Evolutionary conservation across 2,329 filamentous ascomycete genomes (phyloP).

Genomic region (Dothistroma pini): DNA sequence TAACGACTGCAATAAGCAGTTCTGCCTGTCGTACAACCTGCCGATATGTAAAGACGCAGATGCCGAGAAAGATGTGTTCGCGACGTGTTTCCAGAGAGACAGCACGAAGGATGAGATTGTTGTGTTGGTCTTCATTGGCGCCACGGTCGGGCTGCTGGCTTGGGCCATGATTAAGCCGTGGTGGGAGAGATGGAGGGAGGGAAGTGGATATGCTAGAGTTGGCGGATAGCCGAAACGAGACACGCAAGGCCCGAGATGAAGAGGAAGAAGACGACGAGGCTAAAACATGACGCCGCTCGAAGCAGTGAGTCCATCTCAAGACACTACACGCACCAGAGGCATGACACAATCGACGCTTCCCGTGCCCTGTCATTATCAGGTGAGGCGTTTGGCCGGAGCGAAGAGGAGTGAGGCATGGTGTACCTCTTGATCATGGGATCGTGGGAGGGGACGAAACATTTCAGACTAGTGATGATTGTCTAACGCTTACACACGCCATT

Average conservation of each 20-base stretch:
- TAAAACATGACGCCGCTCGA: not conserved
- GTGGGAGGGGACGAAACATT: too few relatives aligned
- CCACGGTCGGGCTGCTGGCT: constrained; percentile 56
- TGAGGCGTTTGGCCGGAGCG: too few relatives aligned
- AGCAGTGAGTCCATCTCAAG: too few relatives aligned
- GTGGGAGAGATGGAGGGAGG: constrained; percentile 42
- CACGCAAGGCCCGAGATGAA: too few relatives aligned
- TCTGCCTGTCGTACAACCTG: constrained; percentile 60
- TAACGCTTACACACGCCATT: too few relatives aligned
- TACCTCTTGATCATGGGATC: too few relatives aligned
- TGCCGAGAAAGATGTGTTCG: constrained; percentile 59
- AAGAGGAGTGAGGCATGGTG: too few relatives aligned
- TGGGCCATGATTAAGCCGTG: constrained; percentile 61
- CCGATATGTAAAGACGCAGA: constrained; percentile 58
- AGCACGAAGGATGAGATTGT: constrained; percentile 65
- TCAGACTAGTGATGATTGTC: too few relatives aligned
- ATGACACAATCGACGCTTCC: too few relatives aligned
- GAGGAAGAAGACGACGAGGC: too few relatives aligned
- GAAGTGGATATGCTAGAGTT: constrained; percentile 9
- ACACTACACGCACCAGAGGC: too few relatives aligned
- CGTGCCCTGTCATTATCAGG: too few relatives aligned
- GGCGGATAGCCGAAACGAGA: not conserved
- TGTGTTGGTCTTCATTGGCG: constrained; percentile 63
- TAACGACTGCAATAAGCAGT: constrained; percentile 64
- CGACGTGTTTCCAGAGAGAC: constrained; percentile 65